These are phyloP conservation scores for Arabis alpina DNA, from an alignment of 345 rosid genomes.

Conservation along the genomic window DNA sequence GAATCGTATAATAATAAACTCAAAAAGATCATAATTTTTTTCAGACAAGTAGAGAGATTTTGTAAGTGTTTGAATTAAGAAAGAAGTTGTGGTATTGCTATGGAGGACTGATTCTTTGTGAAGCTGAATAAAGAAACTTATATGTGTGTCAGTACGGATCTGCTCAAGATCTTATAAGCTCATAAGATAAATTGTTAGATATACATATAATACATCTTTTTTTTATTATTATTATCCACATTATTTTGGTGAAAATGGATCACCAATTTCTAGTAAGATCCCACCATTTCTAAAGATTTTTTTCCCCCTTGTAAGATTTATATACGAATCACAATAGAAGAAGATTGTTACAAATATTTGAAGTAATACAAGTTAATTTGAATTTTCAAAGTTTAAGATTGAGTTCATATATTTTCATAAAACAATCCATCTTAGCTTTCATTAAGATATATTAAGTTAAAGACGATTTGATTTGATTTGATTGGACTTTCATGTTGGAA, in stretches of 20 bases:
- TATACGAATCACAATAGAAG: background rate
- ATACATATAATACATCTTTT: background rate
- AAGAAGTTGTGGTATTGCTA: constrained; percentile 29
- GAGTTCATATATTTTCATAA: background rate
- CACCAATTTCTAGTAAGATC: constrained; percentile 18
- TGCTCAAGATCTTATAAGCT: constrained; percentile 22
- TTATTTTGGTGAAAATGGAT: background rate
- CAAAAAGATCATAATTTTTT: constrained; percentile 15
- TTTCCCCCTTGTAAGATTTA: background rate
- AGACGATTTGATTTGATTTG: background rate
- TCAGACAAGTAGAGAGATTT: constrained; percentile 20
- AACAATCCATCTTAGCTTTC: background rate
- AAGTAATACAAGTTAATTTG: background rate
- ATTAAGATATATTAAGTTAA: too few species aligned
- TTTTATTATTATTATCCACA: too few species aligned
- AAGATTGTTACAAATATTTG: background rate
- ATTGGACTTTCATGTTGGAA: background rate
- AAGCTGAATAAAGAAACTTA: constrained; percentile 33
- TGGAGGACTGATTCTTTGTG: constrained; percentile 37
- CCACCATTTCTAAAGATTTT: background rate
- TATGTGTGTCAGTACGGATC: constrained; percentile 37
- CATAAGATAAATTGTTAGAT: background rate
- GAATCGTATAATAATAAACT: constrained; percentile 31
- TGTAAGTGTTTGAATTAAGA: constrained; percentile 24
- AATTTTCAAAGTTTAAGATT: background rate